Evolutionary conservation across 1,139 yeast genomes (phyloP), one percentile per base, ranked within the genome.

Genomic region (Zygotorulaspora mrakii): DNA sequence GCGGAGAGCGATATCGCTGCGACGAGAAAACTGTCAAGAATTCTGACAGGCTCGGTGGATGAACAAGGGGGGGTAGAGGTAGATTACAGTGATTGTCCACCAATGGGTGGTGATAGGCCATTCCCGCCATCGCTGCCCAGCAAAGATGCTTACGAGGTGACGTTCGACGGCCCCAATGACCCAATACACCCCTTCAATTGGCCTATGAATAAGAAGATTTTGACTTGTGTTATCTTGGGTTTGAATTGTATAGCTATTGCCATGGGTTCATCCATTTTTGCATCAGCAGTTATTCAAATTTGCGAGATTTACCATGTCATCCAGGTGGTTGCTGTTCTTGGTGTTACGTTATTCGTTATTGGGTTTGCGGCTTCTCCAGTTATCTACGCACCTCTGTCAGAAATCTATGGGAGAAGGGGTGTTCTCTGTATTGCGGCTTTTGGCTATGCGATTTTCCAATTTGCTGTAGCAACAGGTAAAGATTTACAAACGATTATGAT

Each of bases 281-380:
- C 86, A 1, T 68, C 77, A 27, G 82, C 73, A 4, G 66, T 72
- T 8, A 42, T 54, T 0, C 70, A 61, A 16, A 53, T 82, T 31
- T 54, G 70, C 47, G 65, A 47, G 25, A 57, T 65, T 33, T 82
- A 61, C 55, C 73, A 71, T 39, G 74, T 82, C 26, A 76, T 79
- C 14, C 48, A 55, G 7, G 77, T 73, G 12, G 82, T 76, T 3
- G 77, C 79, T 6, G 70, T 81, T 6, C 68, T 85, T 31, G 82
- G 85, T 38, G 71, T 84, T 9, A 77, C 94, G 0, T 67, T 85
- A 20, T 86, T 76, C 53, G 94, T 86, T 14, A 56, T 82, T 31
- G 95, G 95, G 14, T 84, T 84, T 61, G 94, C 94, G 1, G 72
- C 82, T 0, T 94, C 95, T 12, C 95, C 95, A 5, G 67, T 83